phyloP scores from a whole-genome alignment of 2,329 filamentous ascomycete genomes.

The Stachybotrys chartarum region DNA sequence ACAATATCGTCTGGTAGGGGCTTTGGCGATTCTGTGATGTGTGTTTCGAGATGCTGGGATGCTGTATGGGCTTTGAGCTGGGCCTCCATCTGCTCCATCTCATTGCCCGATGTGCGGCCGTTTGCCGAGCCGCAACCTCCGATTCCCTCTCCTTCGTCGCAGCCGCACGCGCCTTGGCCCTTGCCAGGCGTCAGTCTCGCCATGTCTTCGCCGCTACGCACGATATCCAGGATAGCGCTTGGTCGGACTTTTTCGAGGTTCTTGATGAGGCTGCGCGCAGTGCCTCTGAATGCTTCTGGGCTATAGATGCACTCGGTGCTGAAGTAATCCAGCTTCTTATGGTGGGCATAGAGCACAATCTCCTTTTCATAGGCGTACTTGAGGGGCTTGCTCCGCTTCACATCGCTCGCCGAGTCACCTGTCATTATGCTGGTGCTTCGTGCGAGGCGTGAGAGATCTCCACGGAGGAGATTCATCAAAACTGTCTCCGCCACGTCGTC shows the following conservation, averaged over 20 bases:
- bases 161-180: constrained; percentile 24
- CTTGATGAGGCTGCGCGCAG: constrained; percentile 86
- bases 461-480: constrained; percentile 91
- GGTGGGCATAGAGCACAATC: constrained; percentile 94
- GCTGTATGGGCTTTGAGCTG: constrained; percentile 11
- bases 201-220: constrained; percentile 94
- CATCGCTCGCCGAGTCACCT: constrained; percentile 68
- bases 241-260: constrained; percentile 88
- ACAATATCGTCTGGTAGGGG: constrained; percentile 17
- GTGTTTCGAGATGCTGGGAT: constrained; percentile 20
- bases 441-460: constrained; percentile 80
- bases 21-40: constrained; percentile 18
- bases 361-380: constrained; percentile 99
- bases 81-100: constrained; percentile 78
- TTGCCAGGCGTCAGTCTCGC: constrained; percentile 56
- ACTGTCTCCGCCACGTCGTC: constrained; percentile 97
- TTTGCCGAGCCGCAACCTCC: constrained; percentile 67
- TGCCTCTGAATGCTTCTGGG: constrained; percentile 91
- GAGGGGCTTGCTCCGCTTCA: constrained; percentile 91
- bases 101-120: constrained; percentile 59
- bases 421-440: constrained; percentile 88
- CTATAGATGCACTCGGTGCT: constrained; percentile 98
- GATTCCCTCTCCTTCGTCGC: constrained; percentile 28
- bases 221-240: constrained; percentile 90
- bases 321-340: constrained; percentile 96